Base-by-base conservation (phyloP, 2,329 filamentous ascomycete species). In the Seiridium cupressi region DNA sequence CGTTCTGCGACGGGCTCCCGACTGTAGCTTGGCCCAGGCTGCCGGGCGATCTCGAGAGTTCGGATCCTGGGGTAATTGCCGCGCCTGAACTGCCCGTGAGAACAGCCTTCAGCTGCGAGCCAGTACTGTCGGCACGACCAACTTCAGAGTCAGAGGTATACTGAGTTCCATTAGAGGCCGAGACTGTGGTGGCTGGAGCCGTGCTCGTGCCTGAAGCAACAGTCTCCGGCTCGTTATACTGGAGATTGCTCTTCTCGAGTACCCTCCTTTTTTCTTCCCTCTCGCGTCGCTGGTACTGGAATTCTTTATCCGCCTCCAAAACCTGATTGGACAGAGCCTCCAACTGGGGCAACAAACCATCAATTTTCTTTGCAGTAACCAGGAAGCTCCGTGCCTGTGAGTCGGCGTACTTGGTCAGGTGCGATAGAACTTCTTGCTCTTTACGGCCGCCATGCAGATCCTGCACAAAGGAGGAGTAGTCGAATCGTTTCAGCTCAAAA, bases 381-480 rank as follows among this genome's bases (percentile, higher is more conserved):
- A 98, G 80, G 70, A 96, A 98, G 61, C 85, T 89, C 68, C 86
- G 89, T 13, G 95, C 92, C 72, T 99, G 95, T 3, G 89, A 87
- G 72, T 96, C 93, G 8, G 96, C 96, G 73, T 93, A 99, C 72
- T 90, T 94, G 1, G 95, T 99, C 38, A 99, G 82, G 71, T 97
- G 91, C 1, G 94, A 98, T 36, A 99, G 77, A 4, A 99, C 91
- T 73, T 99, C 95, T 71, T 98, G 95, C 69, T 99, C 95, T 73
- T 98, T 99, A 63, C 95, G 89, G n/a, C 95, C 95, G 36, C 95
- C 95, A 64, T 98, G 95, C n/a, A 99, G 82, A 78, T 99, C 95
- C 70, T 98, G 94, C 91, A 99, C 96, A 72, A 98, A 99, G 11
- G 92, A 97, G 3, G 94, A 98, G 74, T 99, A 99, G 75, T 99